These are phyloP conservation scores for Pyricularia sp. DNA, from an alignment of 2,329 filamentous ascomycete genomes.

Conservation along the genomic window DNA sequence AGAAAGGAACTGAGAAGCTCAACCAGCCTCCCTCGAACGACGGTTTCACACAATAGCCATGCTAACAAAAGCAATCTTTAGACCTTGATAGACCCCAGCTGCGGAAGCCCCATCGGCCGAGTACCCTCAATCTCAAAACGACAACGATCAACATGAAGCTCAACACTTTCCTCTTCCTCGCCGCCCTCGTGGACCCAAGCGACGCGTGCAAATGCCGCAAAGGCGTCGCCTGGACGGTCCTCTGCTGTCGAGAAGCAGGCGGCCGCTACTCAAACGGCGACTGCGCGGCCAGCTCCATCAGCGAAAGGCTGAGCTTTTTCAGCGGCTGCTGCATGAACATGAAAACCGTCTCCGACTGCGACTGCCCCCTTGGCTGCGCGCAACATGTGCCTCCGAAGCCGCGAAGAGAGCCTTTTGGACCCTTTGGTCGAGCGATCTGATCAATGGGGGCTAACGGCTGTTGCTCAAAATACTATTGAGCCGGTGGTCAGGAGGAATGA, in stretches of 20 bases:
- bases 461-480: no score
- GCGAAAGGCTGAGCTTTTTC: conserved; percentile 21
- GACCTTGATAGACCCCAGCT: not conserved
- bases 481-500: not conserved
- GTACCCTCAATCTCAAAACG: not conserved
- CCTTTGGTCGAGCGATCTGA: not conserved
- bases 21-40: no score
- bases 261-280: conserved; percentile 13
- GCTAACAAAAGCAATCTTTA: no score
- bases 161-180: not conserved
- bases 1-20: no score
- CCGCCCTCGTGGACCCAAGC: conserved; percentile 9
- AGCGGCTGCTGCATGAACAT: conserved; percentile 35
- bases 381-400: not conserved
- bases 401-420: no score
- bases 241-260: conserved; percentile 9
- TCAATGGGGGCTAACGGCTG: no score
- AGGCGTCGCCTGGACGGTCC: conserved; percentile 7
- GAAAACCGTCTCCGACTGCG: conserved; percentile 24
- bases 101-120: not conserved
- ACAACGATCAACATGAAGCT: not conserved
- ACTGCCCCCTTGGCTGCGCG: conserved; percentile 18
- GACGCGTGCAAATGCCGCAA: conserved; percentile 5
- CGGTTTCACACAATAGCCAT: no score
- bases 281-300: conserved; percentile 29